Base-by-base conservation (phyloP, 495 filamentous ascomycete genomes). In the Podospora tetraspora region DNA sequence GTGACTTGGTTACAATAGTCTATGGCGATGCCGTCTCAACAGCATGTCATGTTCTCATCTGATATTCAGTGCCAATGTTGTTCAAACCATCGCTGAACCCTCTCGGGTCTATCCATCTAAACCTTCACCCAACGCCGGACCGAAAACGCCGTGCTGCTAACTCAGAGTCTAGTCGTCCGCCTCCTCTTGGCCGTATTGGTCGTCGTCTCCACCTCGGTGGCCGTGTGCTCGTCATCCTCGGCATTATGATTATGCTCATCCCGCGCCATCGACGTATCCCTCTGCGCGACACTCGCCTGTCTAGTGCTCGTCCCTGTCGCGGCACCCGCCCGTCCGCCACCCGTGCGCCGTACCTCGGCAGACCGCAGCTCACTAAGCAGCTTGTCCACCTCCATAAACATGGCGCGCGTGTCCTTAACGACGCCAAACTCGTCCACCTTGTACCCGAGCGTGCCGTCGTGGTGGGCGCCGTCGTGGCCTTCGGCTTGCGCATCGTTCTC, bases 321-420 rank as follows among this genome's bases (percentile, higher is more conserved):
- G 19, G 71, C 56, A 5, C 57, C 68, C 12, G 60, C 57, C 16
- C 61, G 62, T 6, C 65, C 68, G 22, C 59, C 70, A 11, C 30
- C 62, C n/a, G 63, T 30, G 3, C 72, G 66, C 63, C 75, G 69
- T 4, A 72, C 71, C 69, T 81, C 77, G 13, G 78, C 77, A 21
- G 74, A 74, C 8, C 82, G 79, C 57, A 84, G 74, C 68, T 85
- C 84, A 32, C 79, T 80, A 25, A 89, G 75, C 57, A 82, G 78
- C 74, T 79, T 80, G 77, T 96, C 88, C 1, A 93, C 91, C 75
- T 91, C 89, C 68, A 86, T 84, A 72, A 89, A 92, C 92, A 96
- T 96, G 72, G 90, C 90, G 63, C 88, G 78, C 4, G 93, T 89
- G 71, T 94, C 91, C 32, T 89, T 90, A 24, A 95, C 92, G 60